Evolutionary conservation across 108 stramenopile species (phyloP).

Genomic region (Cyclotella kingstonii): DNA sequence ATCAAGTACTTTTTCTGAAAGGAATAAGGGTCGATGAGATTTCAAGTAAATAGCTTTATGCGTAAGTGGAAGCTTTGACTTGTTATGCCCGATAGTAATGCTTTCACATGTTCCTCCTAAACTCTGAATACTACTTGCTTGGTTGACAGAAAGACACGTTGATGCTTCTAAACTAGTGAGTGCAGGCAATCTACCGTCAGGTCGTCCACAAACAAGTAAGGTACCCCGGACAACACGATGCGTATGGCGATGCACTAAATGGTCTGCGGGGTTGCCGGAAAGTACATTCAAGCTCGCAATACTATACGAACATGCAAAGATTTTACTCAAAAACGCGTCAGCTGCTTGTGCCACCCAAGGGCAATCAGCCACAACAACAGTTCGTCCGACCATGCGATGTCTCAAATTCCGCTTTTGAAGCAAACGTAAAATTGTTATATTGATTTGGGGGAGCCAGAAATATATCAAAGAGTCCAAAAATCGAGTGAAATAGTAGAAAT

Average conservation of each 20-base stretch:
- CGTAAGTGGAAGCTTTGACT: constrained; percentile 47
- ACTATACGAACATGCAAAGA: constrained; percentile 57
- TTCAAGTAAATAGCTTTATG: constrained; percentile 33
- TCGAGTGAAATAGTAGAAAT: constrained; percentile 35
- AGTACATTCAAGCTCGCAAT: constrained; percentile 56
- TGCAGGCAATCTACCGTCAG: constrained; percentile 57
- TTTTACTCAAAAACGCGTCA: constrained; percentile 61
- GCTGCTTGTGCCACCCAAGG: constrained; percentile 61
- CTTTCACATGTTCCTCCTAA: constrained; percentile 47
- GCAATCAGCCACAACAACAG: constrained; percentile 61
- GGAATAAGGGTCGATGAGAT: constrained; percentile 41
- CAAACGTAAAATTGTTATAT: constrained; percentile 42
- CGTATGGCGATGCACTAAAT: constrained; percentile 64
- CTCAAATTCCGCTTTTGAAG: constrained; percentile 47
- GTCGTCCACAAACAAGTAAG: constrained; percentile 58
- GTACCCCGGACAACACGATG: constrained; percentile 58
- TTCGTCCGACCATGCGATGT: constrained; percentile 68
- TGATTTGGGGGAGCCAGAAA: constrained; percentile 59
- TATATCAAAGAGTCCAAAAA: constrained; percentile 57
- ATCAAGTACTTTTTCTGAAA: constrained; percentile 47
- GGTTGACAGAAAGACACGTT: constrained; percentile 53
- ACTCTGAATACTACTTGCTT: constrained; percentile 51
- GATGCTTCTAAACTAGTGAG: constrained; percentile 58
- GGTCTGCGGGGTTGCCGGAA: constrained; percentile 56
- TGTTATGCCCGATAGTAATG: constrained; percentile 66